Conservation (phyloP, 108 stramenopile species). For the Discostella stelligeroides region DNA sequence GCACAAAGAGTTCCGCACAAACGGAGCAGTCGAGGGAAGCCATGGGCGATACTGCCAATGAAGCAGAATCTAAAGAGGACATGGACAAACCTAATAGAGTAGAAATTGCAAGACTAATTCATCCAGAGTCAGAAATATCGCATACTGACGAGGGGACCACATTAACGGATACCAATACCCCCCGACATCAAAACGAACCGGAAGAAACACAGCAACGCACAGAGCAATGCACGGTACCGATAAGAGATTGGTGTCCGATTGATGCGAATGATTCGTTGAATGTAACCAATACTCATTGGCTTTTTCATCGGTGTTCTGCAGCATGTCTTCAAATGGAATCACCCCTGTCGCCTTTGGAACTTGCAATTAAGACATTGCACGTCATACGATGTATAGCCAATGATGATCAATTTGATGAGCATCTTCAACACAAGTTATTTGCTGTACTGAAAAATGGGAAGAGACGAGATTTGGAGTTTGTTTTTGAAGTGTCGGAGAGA, state of each 20-base stretch:
- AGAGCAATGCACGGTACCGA: neutral
- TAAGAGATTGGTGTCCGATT: neutral
- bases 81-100: neutral
- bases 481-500: slow-evolving; percentile 49
- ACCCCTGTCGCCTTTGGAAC: slow-evolving; percentile 16
- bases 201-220: too few species aligned
- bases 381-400: slow-evolving; percentile 6
- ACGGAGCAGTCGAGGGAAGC: neutral
- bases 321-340: slow-evolving; percentile 25
- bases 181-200: too few species aligned
- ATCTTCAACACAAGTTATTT: slow-evolving; percentile 8
- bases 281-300: slow-evolving; percentile 22
- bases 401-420: neutral
- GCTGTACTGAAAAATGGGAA: slow-evolving; percentile 30
- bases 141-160: too few species aligned
- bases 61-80: neutral
- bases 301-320: slow-evolving; percentile 9
- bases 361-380: slow-evolving; percentile 8
- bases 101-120: neutral
- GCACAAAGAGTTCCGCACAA: too few species aligned
- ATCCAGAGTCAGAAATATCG: neutral
- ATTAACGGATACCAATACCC: too few species aligned
- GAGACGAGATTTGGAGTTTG: slow-evolving; percentile 34
- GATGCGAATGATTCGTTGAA: neutral
- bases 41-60: neutral